Evolutionary conservation across 257 asterid species (phyloP).

Genomic region (Salvia rosmarinus): DNA sequence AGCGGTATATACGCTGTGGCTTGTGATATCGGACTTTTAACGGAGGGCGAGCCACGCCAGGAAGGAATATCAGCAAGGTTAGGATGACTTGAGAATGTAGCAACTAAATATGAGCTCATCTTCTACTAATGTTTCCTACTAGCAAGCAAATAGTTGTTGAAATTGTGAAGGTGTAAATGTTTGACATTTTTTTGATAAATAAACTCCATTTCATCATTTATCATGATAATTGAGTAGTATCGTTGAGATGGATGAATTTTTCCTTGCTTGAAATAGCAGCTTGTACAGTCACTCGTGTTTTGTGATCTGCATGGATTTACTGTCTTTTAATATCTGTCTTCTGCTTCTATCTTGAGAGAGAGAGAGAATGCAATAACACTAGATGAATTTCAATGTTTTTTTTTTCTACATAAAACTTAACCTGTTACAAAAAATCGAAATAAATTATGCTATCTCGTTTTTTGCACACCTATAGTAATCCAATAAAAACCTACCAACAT

Average conservation of each 20-base stretch:
- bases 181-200: neutral
- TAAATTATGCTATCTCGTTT: too few species aligned
- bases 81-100: constrained; percentile 30
- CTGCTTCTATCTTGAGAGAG: too few species aligned
- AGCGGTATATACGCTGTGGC: neutral
- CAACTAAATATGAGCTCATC: neutral
- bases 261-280: neutral
- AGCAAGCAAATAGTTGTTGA: neutral
- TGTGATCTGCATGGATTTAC: too few species aligned
- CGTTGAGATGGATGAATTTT: neutral
- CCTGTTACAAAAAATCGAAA: too few species aligned
- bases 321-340: too few species aligned
- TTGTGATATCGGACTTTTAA: neutral
- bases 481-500: too few species aligned
- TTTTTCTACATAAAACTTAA: too few species aligned
- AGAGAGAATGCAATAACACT: too few species aligned
- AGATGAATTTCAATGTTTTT: too few species aligned
- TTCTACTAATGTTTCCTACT: constrained; percentile 6
- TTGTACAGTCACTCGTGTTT: neutral
- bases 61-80: neutral
- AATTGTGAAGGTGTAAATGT: neutral
- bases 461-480: too few species aligned
- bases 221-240: neutral
- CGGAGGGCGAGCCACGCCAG: neutral
- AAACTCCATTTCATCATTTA: neutral